Percentiles rank a stretch among this genome's conserved stretches.
Conservation (phyloP, 768 basidiomycete species). For the Amanita phalloides region DNA sequence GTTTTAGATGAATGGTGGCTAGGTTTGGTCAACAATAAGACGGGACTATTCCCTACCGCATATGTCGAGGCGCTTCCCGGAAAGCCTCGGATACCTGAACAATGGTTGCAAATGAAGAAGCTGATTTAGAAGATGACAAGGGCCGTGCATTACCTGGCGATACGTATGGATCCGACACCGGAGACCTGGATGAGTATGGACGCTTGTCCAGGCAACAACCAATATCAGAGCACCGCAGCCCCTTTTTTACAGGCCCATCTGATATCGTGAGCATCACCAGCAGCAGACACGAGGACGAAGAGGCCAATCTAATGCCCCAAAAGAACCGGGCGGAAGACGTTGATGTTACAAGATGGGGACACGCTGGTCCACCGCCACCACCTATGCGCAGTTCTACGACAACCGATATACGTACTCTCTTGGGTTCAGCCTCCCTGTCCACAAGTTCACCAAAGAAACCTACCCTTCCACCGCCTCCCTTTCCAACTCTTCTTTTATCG, state of each 20-base stretch:
- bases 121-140: conserved; percentile 9
- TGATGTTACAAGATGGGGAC: neutral
- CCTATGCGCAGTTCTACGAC: conserved; percentile 1
- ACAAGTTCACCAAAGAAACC: conserved; percentile 1
- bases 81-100: conserved; percentile 15
- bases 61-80: conserved; percentile 49
- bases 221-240: conserved; percentile 30
- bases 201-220: conserved; percentile 31
- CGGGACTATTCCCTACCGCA: conserved; percentile 73
- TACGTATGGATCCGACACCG: neutral
- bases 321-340: conserved; percentile 7
- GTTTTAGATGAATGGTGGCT: conserved; percentile 90
- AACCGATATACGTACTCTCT: neutral
- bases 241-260: conserved; percentile 32
- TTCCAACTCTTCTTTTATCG: too few species aligned
- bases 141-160: conserved; percentile 2
- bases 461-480: conserved; percentile 50
- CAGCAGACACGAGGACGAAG: conserved; percentile 36
- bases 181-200: conserved; percentile 29
- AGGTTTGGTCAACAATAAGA: conserved; percentile 60
- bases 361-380: neutral
- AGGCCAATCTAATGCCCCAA: conserved; percentile 3
- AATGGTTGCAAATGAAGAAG: conserved; percentile 2
- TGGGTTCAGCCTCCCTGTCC: neutral
- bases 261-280: conserved; percentile 32